A percentile compares a stretch with the other conserved stretches of the same genome.
These are phyloP conservation scores for Claviceps sp. DNA, from an alignment of 2,329 filamentous ascomycete species.

Conservation along the genomic window DNA sequence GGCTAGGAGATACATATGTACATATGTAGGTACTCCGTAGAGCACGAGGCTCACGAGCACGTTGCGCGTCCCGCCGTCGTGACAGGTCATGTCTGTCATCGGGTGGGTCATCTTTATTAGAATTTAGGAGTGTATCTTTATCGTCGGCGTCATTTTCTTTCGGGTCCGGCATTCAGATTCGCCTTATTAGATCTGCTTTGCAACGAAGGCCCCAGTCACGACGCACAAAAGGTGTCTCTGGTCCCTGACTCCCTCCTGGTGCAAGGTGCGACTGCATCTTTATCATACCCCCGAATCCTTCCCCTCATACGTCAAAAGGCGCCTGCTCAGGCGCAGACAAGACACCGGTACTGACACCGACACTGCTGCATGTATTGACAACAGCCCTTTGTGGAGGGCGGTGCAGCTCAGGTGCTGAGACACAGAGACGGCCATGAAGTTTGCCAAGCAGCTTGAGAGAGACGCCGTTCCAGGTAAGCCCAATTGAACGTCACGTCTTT, in stretches of 20 bases:
- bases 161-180: background rate
- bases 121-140: background rate
- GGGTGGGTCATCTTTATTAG: background rate
- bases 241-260: background rate
- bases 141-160: background rate
- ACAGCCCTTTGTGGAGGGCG: conserved; percentile 1
- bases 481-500: too few species aligned
- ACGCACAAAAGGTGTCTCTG: background rate
- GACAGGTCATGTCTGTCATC: background rate
- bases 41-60: too few species aligned
- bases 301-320: background rate
- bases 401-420: conserved; percentile 5
- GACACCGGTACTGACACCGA: background rate
- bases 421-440: conserved; percentile 8
- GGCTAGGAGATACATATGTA: too few species aligned
- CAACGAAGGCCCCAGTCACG: background rate
- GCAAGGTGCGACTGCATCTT: background rate
- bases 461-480: conserved; percentile 56
- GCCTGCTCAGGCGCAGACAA: background rate
- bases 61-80: too few species aligned
- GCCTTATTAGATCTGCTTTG: background rate
- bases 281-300: too few species aligned
- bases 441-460: conserved; percentile 10
- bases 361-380: background rate
- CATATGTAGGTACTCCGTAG: too few species aligned